Base-by-base conservation (phyloP, 2,329 filamentous ascomycete species). In the Aspergillus proliferans region DNA sequence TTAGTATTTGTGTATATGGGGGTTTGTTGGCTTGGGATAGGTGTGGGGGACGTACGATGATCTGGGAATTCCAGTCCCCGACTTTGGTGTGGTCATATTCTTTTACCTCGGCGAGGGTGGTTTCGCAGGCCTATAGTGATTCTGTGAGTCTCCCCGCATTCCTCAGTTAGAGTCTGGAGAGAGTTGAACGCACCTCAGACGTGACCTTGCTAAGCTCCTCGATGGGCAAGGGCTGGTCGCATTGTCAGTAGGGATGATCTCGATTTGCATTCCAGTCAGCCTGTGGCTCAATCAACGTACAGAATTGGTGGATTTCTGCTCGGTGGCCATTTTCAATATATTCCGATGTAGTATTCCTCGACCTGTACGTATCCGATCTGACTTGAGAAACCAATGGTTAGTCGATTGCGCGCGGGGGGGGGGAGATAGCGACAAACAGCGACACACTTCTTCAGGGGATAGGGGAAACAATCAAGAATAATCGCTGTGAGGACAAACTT, bases 71-170 rank as follows among this genome's bases (percentile, higher is more conserved):
- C 92, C 92, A 97, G 60, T 83, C 75, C 66, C 86, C 83, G 33
- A 92, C 94, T 67, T 86, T 85, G 48, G 83, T 73, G 72, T 97
- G 93, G 57, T 95, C 87, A 75, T 98, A 98, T 72, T 80, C 84
- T 53, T 88, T 83, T 52, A 84, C 83, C 55, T 73, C 79, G 54
- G 83, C 82, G 61, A 97, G 81, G 51, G 88, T 86, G 58, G 78
- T 79, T 65, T 87, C 83, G 78, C 91, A 95, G 59, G 89, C 91
- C 90, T 95, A 54, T 33, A 38, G 38, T 14, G 39, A 48, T 28
- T 42, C 33, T 30, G 34, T 42, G 2, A 34, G 39, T 22, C 14
- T 26, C 33, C 24, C 44, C 18, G 15, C 14, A 8, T 9, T 12
- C 14, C 15, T 2, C 9, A 15, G 36, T 28, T 14, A 9, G 24